Base-by-base conservation (phyloP, 2,329 filamentous ascomycete genomes). In the Biscogniauxia sp. region DNA sequence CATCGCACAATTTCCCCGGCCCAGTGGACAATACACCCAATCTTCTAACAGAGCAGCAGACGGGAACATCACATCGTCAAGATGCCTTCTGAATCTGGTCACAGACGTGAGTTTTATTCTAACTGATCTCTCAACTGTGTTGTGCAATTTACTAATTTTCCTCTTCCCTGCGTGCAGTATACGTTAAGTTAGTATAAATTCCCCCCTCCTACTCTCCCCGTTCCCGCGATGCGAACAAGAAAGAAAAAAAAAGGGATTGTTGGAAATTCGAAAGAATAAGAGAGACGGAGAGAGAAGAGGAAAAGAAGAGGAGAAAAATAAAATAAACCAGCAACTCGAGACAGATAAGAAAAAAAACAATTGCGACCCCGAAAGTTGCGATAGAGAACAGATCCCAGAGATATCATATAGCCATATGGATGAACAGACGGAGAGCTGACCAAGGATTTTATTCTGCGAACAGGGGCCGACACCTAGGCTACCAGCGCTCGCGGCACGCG, bases 381-480 rank as follows among this genome's bases (percentile, higher is more conserved):
- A n/a, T 45, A 9, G 15, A 45, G 49, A 19, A 41, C 50, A 45
- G 25, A 26, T 52, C 45, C 50, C 2, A n/a, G 51, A 41, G 6
- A 52, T 23, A 23, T 3, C 5, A 23, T 23, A 23, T 23, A 23
- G 23, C 20, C 49, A 50, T 50, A 20, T 17, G 37, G 25, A 20
- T 20, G 7, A n/a, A 28, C 11, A 26, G 26, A n/a, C 54, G 28
- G 37, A 45, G 57, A 49, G 52, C 62, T 64, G 49, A 64, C 52
- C 37, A 23, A 23, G 53, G 45, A 41, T 9, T 32, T 17, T 7
- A 2, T 4, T 23, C 11, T 32, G 41, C 51, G 51, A 63, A n/a
- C 37, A 64, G 62, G 11, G 62, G 60, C 61, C 57, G 61, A 57
- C 62, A 64, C 17, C 61, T 64, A 53, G 61, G 62, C 51, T 63